A percentile compares a stretch with the other conserved stretches of the same genome.
Conservation (phyloP, 306 rosid species). For the Gynostemma pentaphyllum region DNA sequence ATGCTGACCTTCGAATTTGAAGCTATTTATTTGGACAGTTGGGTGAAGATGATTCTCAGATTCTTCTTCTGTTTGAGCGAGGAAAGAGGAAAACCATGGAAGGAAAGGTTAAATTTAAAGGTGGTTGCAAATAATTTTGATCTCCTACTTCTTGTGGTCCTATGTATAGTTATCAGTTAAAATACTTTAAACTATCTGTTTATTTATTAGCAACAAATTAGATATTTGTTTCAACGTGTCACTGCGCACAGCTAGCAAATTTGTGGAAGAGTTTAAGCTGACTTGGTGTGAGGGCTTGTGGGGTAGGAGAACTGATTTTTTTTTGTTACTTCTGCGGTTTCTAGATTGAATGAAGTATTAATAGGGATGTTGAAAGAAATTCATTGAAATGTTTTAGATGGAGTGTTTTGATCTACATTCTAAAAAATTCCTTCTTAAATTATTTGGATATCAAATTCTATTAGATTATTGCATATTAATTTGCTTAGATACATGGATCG, state of each 20-base stretch:
- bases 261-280: background rate
- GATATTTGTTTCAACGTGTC: too few species aligned
- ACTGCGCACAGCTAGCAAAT: background rate
- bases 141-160: background rate
- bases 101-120: conserved; percentile 66
- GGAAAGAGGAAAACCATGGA: conserved; percentile 90
- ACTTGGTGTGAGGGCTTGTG: background rate
- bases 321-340: background rate
- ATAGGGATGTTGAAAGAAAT: background rate
- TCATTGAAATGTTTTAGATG: background rate
- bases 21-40: conserved; percentile 41
- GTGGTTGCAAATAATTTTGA: conserved; percentile 25
- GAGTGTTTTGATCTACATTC: background rate
- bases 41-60: conserved; percentile 40
- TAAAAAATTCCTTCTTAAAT: background rate
- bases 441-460: too few species aligned
- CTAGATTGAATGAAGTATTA: background rate
- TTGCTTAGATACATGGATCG: too few species aligned
- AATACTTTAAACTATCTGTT: background rate
- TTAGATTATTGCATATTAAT: too few species aligned
- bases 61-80: conserved; percentile 54
- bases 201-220: background rate
- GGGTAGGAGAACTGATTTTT: too few species aligned
- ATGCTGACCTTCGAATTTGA: conserved; percentile 11
- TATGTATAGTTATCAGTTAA: background rate